Conservation (phyloP, 2,329 filamentous ascomycete species). For the Aureobasidium sp. region DNA sequence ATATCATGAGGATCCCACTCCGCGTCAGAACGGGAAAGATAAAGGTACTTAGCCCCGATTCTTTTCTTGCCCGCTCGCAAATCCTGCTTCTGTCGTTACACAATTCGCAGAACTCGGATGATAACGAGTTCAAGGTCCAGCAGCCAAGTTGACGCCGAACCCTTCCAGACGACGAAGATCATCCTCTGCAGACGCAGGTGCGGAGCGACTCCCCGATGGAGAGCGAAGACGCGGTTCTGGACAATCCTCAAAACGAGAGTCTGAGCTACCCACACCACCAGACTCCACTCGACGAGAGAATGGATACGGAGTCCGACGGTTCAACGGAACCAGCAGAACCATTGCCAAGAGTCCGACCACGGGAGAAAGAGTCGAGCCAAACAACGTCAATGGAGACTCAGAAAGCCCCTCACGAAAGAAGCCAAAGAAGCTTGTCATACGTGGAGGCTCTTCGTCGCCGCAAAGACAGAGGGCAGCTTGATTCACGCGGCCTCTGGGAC, state of each 20-base stretch:
- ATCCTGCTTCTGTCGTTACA: not conserved
- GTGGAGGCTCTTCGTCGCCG: slow-evolving; percentile 19
- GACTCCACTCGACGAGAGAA: slow-evolving; percentile 9
- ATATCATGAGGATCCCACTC: slow-evolving; percentile 45
- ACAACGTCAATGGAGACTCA: not conserved
- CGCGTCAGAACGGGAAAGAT: slow-evolving; percentile 27
- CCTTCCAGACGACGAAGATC: slow-evolving; percentile 13
- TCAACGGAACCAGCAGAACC: slow-evolving; percentile 12
- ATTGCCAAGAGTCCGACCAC: slow-evolving; percentile 11
- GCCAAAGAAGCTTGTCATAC: slow-evolving; percentile 19
- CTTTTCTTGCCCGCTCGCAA: not conserved
- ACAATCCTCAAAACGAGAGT: slow-evolving; percentile 4
- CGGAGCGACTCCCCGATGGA: slow-evolving; percentile 9
- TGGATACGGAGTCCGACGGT: slow-evolving; percentile 14
- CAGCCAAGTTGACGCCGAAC: slow-evolving; percentile 15
- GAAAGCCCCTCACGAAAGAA: slow-evolving; percentile 12
- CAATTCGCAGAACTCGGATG: slow-evolving; percentile 12
- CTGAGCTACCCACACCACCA: not conserved
- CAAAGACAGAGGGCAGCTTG: slow-evolving; percentile 7
- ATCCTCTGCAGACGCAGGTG: not conserved
- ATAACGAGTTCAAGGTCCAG: slow-evolving; percentile 17
- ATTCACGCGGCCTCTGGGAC: slow-evolving; percentile 14
- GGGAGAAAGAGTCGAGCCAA: slow-evolving; percentile 11
- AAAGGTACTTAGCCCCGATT: slow-evolving; percentile 15
- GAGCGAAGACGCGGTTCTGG: not conserved